Evolutionary conservation across 148 eudicot species (phyloP).

Genomic region (Vaccinium corymbosum): DNA sequence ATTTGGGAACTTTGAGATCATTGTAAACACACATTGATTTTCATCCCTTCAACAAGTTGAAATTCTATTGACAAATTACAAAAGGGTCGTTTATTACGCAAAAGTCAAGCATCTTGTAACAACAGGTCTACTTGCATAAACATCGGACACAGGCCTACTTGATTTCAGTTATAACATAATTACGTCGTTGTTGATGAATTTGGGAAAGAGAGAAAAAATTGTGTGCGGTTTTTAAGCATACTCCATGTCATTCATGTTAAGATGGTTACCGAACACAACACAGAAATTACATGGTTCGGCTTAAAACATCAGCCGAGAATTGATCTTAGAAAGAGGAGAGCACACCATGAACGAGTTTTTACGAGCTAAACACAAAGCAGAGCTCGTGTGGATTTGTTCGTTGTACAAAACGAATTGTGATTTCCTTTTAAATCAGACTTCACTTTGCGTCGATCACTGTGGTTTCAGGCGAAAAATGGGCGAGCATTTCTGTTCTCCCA

Average conservation of each 20-base stretch:
- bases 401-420: background rate
- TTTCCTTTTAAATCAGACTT: background rate
- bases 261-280: background rate
- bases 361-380: background rate
- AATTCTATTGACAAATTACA: background rate
- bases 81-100: background rate
- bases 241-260: too few species aligned
- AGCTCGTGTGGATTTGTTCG: background rate
- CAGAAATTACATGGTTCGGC: background rate
- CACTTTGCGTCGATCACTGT: background rate
- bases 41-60: background rate
- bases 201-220: too few species aligned
- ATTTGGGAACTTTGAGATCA: background rate
- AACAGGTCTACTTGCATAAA: background rate
- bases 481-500: conserved; percentile 69
- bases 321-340: background rate
- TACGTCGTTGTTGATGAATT: too few species aligned
- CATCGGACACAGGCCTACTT: background rate
- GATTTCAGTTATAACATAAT: too few species aligned
- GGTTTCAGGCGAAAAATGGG: conserved; percentile 45
- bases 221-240: too few species aligned
- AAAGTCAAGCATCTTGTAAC: background rate
- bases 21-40: background rate
- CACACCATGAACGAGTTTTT: background rate
- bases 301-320: background rate